A percentile compares a stretch with the other conserved stretches of the same genome.
These are phyloP conservation scores for Fulvia fulva DNA, from an alignment of 2,329 filamentous ascomycete species.

Conservation along the genomic window DNA sequence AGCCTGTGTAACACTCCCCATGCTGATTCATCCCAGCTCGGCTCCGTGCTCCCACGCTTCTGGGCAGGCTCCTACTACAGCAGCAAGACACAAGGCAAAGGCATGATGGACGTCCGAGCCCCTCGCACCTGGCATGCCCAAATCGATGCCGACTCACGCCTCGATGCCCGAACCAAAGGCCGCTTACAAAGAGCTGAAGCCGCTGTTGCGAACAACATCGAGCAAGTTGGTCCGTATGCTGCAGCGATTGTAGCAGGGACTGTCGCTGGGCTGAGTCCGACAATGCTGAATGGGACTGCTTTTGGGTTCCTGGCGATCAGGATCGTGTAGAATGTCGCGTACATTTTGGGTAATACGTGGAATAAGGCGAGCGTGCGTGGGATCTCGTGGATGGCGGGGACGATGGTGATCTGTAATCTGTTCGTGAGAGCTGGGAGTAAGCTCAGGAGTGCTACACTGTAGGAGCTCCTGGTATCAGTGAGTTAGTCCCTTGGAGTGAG, in stretches of 20 bases:
- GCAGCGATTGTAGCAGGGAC: slow-evolving; percentile 39
- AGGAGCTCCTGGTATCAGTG: background rate
- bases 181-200: slow-evolving; percentile 36
- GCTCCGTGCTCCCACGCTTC: slow-evolving; percentile 28
- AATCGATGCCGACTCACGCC: slow-evolving; percentile 28
- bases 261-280: slow-evolving; percentile 30
- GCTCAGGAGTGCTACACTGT: slow-evolving; percentile 9
- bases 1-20: too few species aligned
- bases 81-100: background rate
- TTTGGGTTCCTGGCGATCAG: slow-evolving; percentile 27
- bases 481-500: too few species aligned
- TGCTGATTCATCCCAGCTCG: background rate
- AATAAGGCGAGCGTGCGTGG: slow-evolving; percentile 19
- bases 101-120: slow-evolving; percentile 25
- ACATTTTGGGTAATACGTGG: slow-evolving; percentile 26
- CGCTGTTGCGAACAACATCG: slow-evolving; percentile 36
- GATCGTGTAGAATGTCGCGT: slow-evolving; percentile 30
- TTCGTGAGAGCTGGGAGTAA: slow-evolving; percentile 28
- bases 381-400: slow-evolving; percentile 21
- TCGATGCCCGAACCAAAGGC: slow-evolving; percentile 34
- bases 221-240: slow-evolving; percentile 40
- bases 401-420: slow-evolving; percentile 24
- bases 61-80: slow-evolving; percentile 8
- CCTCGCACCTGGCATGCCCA: slow-evolving; percentile 30
- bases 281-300: slow-evolving; percentile 27